These are phyloP conservation scores for Coprinopsis sp. DNA, from an alignment of 768 basidiomycete genomes.

Conservation along the genomic window DNA sequence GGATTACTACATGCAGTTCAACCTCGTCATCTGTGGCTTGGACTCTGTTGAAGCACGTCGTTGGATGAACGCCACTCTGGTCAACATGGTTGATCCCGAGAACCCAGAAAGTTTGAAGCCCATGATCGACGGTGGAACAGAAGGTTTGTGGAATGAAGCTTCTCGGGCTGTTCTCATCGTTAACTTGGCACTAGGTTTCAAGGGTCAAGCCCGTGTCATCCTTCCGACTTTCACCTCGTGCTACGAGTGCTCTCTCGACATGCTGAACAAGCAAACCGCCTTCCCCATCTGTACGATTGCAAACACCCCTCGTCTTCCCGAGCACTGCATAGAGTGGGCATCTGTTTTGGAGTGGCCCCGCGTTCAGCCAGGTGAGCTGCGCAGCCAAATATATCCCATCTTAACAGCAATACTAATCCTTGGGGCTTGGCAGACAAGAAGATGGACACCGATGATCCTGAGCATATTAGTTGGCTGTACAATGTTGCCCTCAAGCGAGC, in stretches of 20 bases:
- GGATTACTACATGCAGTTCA: slow-evolving; percentile 94
- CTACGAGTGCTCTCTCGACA: slow-evolving; percentile 97
- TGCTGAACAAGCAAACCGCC: slow-evolving; percentile 94
- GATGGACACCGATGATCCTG: slow-evolving; percentile 95
- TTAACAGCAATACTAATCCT: neutral
- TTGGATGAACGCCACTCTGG: slow-evolving; percentile 98
- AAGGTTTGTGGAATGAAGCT: slow-evolving; percentile 53
- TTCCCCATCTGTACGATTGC: slow-evolving; percentile 99
- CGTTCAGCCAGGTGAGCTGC: slow-evolving; percentile 68
- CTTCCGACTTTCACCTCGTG: slow-evolving; percentile 93
- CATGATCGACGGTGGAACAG: slow-evolving; percentile 96
- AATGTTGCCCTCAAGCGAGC: slow-evolving; percentile 77
- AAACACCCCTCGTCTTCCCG: slow-evolving; percentile 95
- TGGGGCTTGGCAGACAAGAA: slow-evolving; percentile 66
- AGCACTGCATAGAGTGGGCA: slow-evolving; percentile 99
- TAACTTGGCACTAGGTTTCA: slow-evolving; percentile 66
- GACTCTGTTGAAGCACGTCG: slow-evolving; percentile 96
- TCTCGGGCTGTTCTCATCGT: neutral
- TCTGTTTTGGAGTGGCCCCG: slow-evolving; percentile 98
- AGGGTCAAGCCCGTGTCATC: slow-evolving; percentile 96
- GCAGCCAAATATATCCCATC: neutral
- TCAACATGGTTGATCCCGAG: slow-evolving; percentile 90
- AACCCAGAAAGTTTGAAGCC: slow-evolving; percentile 93
- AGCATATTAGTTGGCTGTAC: slow-evolving; percentile 94
- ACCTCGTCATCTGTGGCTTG: slow-evolving; percentile 93